Conservation (phyloP, 2,329 filamentous ascomycete genomes). For the Corynespora cassiicola region DNA sequence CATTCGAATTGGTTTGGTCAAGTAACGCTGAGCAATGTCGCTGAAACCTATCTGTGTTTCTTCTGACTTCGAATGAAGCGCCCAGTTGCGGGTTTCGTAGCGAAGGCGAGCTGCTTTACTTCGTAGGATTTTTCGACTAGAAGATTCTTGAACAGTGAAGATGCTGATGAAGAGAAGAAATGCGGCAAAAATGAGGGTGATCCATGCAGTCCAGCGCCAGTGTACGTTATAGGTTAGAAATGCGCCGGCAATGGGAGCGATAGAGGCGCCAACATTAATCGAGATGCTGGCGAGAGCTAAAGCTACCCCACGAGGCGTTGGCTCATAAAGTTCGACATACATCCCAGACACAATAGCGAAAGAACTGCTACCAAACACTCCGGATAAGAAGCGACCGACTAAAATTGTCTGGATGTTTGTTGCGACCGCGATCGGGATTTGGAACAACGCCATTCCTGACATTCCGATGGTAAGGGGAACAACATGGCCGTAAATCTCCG, state of each 20-base stretch:
- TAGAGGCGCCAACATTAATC: constrained; percentile 48
- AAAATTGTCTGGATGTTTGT: constrained; percentile 28
- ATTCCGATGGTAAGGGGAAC: constrained; percentile 50
- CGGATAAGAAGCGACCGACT: constrained; percentile 33
- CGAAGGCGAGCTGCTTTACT: constrained; percentile 59
- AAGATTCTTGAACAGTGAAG: neutral
- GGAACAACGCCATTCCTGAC: constrained; percentile 54
- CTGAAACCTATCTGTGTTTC: constrained; percentile 65
- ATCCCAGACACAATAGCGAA: constrained; percentile 58
- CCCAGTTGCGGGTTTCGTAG: constrained; percentile 53
- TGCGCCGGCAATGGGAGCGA: constrained; percentile 51
- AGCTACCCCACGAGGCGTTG: constrained; percentile 55
- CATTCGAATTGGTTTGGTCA: constrained; percentile 69
- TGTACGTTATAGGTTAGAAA: constrained; percentile 51
- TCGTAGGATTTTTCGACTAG: no score
- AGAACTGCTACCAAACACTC: constrained; percentile 22
- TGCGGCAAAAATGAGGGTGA: constrained; percentile 48
- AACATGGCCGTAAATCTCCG: constrained; percentile 50
- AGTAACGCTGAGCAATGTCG: constrained; percentile 68
- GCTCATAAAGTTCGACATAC: constrained; percentile 58
- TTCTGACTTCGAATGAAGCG: constrained; percentile 44
- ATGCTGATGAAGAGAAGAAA: no score
- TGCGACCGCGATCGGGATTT: constrained; percentile 21
- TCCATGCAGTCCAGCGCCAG: constrained; percentile 59
- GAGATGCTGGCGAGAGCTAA: constrained; percentile 58